A percentile compares a stretch with the other conserved stretches of the same genome.
phyloP scores from a whole-genome alignment of 495 filamentous ascomycete genomes.

The Tuber magnatum region DNA sequence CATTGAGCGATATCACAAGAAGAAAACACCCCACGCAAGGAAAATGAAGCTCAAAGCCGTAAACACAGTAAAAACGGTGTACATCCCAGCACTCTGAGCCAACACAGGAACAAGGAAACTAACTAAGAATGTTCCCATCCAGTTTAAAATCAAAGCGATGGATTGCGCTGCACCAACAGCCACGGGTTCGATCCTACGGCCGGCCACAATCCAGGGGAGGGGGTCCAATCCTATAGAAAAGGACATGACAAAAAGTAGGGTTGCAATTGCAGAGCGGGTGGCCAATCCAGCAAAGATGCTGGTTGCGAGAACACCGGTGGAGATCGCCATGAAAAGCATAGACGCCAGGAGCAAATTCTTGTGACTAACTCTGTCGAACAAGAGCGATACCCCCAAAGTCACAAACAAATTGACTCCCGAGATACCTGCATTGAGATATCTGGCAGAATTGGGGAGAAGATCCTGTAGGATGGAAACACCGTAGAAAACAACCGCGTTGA shows the following conservation, averaged over 20 bases:
- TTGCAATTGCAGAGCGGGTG: slow-evolving; percentile 67
- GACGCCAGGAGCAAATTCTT: slow-evolving; percentile 66
- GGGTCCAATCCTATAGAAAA: slow-evolving; percentile 88
- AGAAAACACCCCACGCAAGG: neutral
- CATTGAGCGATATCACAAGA: too few relatives aligned
- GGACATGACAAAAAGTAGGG: slow-evolving; percentile 73
- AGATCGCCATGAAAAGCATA: slow-evolving; percentile 72
- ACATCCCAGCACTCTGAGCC: slow-evolving; percentile 23
- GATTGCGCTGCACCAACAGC: slow-evolving; percentile 84
- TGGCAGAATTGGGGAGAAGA: slow-evolving; percentile 68
- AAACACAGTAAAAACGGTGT: slow-evolving; percentile 14
- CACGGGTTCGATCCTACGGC: slow-evolving; percentile 77
- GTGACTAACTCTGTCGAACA: slow-evolving; percentile 79
- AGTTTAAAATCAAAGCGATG: slow-evolving; percentile 77
- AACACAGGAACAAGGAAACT: slow-evolving; percentile 34
- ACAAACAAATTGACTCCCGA: slow-evolving; percentile 78
- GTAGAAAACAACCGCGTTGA: slow-evolving; percentile 98
- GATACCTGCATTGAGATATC: slow-evolving; percentile 72
- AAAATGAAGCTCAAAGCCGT: neutral
- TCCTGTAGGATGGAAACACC: slow-evolving; percentile 76
- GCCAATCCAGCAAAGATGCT: slow-evolving; percentile 64
- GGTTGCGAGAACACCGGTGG: slow-evolving; percentile 63
- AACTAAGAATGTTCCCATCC: slow-evolving; percentile 82
- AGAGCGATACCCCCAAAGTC: slow-evolving; percentile 68
- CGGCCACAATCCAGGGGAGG: slow-evolving; percentile 86